Conservation (phyloP, 106 monocot species). For the Amphibolis antarctica region DNA sequence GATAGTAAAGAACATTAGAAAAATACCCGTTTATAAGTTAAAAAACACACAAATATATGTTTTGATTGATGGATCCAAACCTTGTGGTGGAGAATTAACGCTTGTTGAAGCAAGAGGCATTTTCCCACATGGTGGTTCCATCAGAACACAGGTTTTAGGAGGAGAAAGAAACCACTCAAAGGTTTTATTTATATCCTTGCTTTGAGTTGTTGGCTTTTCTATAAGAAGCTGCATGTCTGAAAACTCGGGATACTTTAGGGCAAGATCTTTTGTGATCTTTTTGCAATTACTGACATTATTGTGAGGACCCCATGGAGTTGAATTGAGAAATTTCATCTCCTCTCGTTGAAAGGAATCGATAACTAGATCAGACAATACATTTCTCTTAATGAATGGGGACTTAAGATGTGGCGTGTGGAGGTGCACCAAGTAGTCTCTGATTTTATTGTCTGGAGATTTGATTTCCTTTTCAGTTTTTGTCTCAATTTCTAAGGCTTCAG, state of each 20-base stretch:
- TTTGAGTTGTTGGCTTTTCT: slow-evolving; percentile 13
- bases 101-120: slow-evolving; percentile 6
- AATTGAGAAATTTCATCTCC: neutral
- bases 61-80: neutral
- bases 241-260: slow-evolving; percentile 31
- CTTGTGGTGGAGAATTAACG: neutral
- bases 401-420: slow-evolving; percentile 21
- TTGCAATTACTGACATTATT: slow-evolving; percentile 1
- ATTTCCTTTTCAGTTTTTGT: neutral
- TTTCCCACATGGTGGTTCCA: slow-evolving; percentile 53
- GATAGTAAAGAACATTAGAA: neutral
- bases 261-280: slow-evolving; percentile 12
- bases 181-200: slow-evolving; percentile 31
- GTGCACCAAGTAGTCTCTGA: neutral
- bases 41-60: neutral
- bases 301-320: neutral
- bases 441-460: slow-evolving; percentile 5
- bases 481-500: neutral
- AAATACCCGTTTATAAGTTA: no score
- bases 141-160: slow-evolving; percentile 59
- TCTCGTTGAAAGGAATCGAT: slow-evolving; percentile 5
- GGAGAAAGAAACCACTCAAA: slow-evolving; percentile 88
- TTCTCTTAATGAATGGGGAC: slow-evolving; percentile 10
- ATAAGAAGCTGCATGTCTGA: slow-evolving; percentile 14
- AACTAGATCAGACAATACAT: slow-evolving; percentile 2